These are phyloP conservation scores for Pilasporangium apinafurcum DNA, from an alignment of 352 stramenopile genomes.

Conservation along the genomic window DNA sequence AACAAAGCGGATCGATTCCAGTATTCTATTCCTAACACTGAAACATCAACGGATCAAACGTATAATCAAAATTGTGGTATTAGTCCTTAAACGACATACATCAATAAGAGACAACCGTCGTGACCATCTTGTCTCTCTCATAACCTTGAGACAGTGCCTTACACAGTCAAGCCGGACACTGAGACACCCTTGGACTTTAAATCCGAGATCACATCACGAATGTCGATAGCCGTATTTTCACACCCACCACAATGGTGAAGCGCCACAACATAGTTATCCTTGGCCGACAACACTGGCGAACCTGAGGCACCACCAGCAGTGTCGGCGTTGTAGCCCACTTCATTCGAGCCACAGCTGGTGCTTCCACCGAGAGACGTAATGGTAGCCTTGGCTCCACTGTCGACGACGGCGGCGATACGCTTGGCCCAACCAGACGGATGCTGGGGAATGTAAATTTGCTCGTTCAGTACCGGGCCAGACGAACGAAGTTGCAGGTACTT, in stretches of 20 bases:
- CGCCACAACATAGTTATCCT: slow-evolving; percentile 34
- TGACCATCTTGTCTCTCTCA: too few relatives aligned
- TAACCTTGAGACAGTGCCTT: too few relatives aligned
- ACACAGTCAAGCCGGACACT: background rate
- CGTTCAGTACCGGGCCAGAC: slow-evolving; percentile 10
- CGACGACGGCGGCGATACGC: slow-evolving; percentile 17
- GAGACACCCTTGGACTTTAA: slow-evolving; percentile 14
- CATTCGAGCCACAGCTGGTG: slow-evolving; percentile 18
- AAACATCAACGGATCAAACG: too few relatives aligned
- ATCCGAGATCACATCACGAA: slow-evolving; percentile 24
- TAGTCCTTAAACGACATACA: too few relatives aligned
- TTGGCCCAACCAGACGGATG: slow-evolving; percentile 29
- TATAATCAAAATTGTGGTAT: too few relatives aligned
- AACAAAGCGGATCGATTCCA: too few relatives aligned
- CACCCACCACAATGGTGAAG: slow-evolving; percentile 46
- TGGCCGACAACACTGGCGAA: slow-evolving; percentile 29
- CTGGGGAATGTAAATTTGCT: slow-evolving; percentile 48
- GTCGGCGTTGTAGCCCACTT: slow-evolving; percentile 35
- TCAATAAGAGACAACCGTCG: too few relatives aligned
- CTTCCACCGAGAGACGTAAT: slow-evolving; percentile 10
- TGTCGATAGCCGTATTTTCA: slow-evolving; percentile 23
- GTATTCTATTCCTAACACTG: too few relatives aligned
- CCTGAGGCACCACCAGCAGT: slow-evolving; percentile 31
- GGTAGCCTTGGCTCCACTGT: slow-evolving; percentile 13
- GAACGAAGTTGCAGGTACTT: slow-evolving; percentile 24